Evolutionary conservation across 2,329 filamentous ascomycete species (phyloP).

Genomic region (Aspergillus sp.): DNA sequence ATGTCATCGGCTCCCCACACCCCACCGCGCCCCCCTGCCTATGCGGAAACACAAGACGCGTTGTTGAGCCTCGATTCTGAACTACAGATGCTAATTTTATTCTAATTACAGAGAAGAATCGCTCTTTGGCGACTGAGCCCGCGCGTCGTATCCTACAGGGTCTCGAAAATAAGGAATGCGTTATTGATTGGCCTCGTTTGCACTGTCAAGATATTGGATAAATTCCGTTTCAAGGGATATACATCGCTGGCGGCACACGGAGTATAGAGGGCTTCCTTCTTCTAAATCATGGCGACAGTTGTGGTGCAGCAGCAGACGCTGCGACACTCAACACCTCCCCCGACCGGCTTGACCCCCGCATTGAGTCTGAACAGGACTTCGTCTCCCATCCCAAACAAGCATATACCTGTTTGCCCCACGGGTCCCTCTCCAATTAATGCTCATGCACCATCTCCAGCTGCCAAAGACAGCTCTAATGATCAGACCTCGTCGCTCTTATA

Average conservation of each 20-base stretch:
- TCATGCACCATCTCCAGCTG: constrained; percentile 65
- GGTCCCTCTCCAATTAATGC: constrained; percentile 67
- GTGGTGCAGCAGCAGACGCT: constrained; percentile 50
- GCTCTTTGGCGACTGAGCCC: not conserved
- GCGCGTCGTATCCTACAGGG: not conserved
- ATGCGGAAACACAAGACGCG: constrained; percentile 5
- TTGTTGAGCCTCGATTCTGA: constrained; percentile 1
- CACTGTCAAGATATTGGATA: constrained; percentile 5
- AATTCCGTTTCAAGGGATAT: not conserved
- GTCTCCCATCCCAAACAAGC: constrained; percentile 79
- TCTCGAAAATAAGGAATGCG: constrained; percentile 21
- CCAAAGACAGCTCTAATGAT: constrained; percentile 56
- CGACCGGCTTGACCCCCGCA: constrained; percentile 49
- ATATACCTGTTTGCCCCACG: constrained; percentile 84
- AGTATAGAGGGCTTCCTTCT: not conserved
- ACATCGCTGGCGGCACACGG: not conserved
- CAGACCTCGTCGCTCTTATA: constrained; percentile 70
- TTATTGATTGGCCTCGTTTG: constrained; percentile 15
- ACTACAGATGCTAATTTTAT: not conserved
- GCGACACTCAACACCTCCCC: constrained; percentile 52
- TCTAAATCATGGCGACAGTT: constrained; percentile 47
- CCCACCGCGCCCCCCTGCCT: not conserved
- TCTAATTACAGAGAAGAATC: not conserved
- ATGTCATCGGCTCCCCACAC: constrained; percentile 1
- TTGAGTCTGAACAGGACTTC: constrained; percentile 62